Base-by-base conservation (phyloP, 805 yeast species). In the Metschnikowia continentalis region DNA sequence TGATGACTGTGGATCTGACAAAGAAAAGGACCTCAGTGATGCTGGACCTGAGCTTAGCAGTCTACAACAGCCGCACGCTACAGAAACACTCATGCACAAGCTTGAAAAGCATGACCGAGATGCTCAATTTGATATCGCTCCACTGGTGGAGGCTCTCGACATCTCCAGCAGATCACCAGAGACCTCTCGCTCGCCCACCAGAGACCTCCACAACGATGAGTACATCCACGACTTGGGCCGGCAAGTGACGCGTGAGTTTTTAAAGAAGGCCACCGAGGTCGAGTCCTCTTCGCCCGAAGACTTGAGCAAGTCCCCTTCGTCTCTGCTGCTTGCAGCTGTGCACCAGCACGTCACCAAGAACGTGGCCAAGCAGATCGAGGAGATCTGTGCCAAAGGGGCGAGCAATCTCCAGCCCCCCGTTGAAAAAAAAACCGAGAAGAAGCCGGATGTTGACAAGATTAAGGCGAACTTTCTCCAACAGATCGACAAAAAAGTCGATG, bases 171-270 rank as follows among this genome's bases (percentile, higher is more conserved):
- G 35, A 15, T 1, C 41, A 8, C 3, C 14, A 5, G 39, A 11
- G 20, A 20, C 32, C 5, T 7, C 22, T 14, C 11, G 5, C 15
- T 36, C 40, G 14, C 40, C 47, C 7, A 17, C 23, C 23, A 35
- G 10, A 6, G 41, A 35, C 22, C 23, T 13, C 23, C 20, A 15
- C 35, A 30, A 45, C 36, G 42, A 57, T 13, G 59, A 63, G 3
- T 56, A 65, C 6, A 66, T 69, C 33, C 67, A 67, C 41, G 66
- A 63, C 46, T 66, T 68, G n/a, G 72, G 72, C 3, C 61, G 68
- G 17, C 65, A 67, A 48, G 66, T 69, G 32, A 65, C 70, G 11
- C 58, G 67, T 47, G 68, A 68, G 49, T 66, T 68, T 43, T 56
- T 66, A 32, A 62, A 60, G 32, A 68, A 68, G 49, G 70, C 68